Evolutionary conservation across 768 basidiomycete genomes (phyloP).

Genomic region (Amanita fuliginea): DNA sequence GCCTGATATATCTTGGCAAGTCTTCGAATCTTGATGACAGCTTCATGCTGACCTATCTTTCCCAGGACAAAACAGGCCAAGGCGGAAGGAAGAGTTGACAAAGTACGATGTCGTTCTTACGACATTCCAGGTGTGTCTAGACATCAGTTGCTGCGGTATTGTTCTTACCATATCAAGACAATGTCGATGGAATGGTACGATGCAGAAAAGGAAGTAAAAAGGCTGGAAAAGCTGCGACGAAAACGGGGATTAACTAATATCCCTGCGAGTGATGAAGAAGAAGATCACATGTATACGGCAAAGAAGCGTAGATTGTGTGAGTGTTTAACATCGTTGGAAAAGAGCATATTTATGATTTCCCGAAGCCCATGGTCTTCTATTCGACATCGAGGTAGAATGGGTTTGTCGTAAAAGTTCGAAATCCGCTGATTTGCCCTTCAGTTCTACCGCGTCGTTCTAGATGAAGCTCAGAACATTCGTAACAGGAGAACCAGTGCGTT

Average conservation of each 20-base stretch:
- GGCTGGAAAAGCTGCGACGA: constrained; percentile 25
- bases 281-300: constrained; percentile 16
- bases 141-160: not conserved
- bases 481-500: constrained; percentile 36
- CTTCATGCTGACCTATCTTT: constrained; percentile 2
- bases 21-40: not conserved
- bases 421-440: constrained; percentile 10
- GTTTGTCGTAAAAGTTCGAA: not conserved
- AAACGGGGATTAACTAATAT: constrained; percentile 21
- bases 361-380: constrained; percentile 31
- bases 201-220: constrained; percentile 33
- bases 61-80: constrained; percentile 34
- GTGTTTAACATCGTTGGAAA: constrained; percentile 11
- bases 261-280: constrained; percentile 25
- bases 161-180: constrained; percentile 23
- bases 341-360: not conserved
- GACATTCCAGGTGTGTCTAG: constrained; percentile 29
- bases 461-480: constrained; percentile 48
- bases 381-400: constrained; percentile 34
- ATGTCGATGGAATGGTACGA: constrained; percentile 52
- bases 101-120: constrained; percentile 57
- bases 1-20: constrained; percentile 54
- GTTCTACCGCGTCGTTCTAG: constrained; percentile 43
- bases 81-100: constrained; percentile 34
- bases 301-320: constrained; percentile 22